These are phyloP conservation scores for Zea mays DNA, from an alignment of 176 grass and related monocot genomes.

Conservation along the genomic window DNA sequence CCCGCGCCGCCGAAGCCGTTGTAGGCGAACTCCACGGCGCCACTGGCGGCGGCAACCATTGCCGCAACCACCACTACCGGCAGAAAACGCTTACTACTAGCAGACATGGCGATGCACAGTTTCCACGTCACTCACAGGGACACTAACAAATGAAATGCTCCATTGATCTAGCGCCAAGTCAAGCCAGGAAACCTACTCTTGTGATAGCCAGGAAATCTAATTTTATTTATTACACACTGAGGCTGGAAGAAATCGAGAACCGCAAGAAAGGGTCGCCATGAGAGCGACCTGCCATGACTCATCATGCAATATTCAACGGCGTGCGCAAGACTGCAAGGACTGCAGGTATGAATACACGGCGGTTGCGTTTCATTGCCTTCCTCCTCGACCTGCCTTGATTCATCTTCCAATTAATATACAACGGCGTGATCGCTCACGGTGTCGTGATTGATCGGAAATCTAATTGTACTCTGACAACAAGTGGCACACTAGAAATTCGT, in stretches of 20 bases:
- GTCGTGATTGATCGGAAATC: not conserved
- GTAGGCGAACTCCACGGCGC: conserved; percentile 34
- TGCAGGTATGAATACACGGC: not conserved
- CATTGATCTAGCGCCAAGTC: not conserved
- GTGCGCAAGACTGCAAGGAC: not conserved
- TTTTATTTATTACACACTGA: no score
- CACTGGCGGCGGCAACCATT: not conserved
- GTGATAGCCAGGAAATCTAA: not conserved
- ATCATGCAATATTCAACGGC: not conserved
- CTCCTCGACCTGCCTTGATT: not conserved
- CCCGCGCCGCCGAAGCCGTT: conserved; percentile 32
- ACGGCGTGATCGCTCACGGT: not conserved
- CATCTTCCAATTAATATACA: no score
- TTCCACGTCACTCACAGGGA: not conserved
- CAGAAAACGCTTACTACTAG: not conserved
- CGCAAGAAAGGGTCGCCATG: conserved; percentile 4
- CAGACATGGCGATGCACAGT: not conserved
- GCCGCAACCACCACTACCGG: not conserved
- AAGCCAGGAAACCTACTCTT: not conserved
- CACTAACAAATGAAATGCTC: not conserved
- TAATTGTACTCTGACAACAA: not conserved
- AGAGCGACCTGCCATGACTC: conserved; percentile 32
- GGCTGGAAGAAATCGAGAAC: conserved; percentile 3
- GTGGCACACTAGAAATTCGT: not conserved
- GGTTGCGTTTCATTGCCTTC: not conserved